These are phyloP conservation scores for Suhomyces canberraensis DNA, from an alignment of 805 yeast genomes.

Conservation along the genomic window DNA sequence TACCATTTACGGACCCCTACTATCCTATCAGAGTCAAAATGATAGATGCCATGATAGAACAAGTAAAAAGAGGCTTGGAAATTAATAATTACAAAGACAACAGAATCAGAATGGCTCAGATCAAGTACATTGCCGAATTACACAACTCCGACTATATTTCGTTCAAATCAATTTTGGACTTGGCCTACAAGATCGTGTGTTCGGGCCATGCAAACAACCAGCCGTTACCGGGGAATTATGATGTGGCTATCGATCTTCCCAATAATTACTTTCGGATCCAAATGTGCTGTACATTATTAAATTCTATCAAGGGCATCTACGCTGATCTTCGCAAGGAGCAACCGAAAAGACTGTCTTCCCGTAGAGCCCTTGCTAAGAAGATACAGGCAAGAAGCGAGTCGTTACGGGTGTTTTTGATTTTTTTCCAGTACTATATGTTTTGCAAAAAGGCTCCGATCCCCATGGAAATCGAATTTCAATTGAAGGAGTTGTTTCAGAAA, in stretches of 20 bases:
- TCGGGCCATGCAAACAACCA: slow-evolving; percentile 62
- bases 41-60: slow-evolving; percentile 64
- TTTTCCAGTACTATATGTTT: slow-evolving; percentile 68
- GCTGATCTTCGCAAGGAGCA: background rate
- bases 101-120: slow-evolving; percentile 59
- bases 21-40: slow-evolving; percentile 42
- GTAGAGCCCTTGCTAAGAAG: slow-evolving; percentile 1
- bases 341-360: slow-evolving; percentile 1
- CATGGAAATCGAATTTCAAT: slow-evolving; percentile 52
- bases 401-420: slow-evolving; percentile 42
- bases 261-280: slow-evolving; percentile 72
- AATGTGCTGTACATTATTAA: slow-evolving; percentile 36
- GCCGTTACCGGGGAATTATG: slow-evolving; percentile 48
- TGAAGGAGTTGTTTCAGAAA: slow-evolving; percentile 43
- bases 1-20: slow-evolving; percentile 25
- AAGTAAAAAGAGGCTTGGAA: slow-evolving; percentile 65
- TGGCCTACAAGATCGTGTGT: slow-evolving; percentile 55
- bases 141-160: slow-evolving; percentile 47
- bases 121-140: slow-evolving; percentile 58
- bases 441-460: slow-evolving; percentile 64
- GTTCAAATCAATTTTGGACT: slow-evolving; percentile 44
- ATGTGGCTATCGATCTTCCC: slow-evolving; percentile 53
- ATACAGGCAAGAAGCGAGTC: slow-evolving; percentile 2
- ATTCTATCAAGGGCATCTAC: slow-evolving; percentile 11
- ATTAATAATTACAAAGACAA: slow-evolving; percentile 55